Evolutionary conservation across 1,284 basidiomycete species (phyloP).

Genomic region (Ustilago shanxiensis): DNA sequence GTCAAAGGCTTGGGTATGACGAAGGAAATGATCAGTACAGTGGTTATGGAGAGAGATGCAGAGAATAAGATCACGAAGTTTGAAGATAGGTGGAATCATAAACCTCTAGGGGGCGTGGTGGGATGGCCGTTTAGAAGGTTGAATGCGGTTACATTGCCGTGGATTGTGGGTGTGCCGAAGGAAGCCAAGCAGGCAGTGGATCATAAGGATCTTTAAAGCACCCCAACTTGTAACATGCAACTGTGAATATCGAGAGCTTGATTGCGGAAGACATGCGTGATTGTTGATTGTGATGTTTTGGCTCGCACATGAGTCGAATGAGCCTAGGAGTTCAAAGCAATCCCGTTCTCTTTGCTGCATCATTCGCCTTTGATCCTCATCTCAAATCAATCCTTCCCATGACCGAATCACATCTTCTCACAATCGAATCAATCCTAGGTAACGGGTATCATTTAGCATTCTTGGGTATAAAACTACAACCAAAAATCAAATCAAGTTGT

Average conservation of each 20-base stretch:
- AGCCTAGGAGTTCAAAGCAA: too few species aligned
- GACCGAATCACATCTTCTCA: too few species aligned
- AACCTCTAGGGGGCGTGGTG: conserved; percentile 15
- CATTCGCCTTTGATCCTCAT: too few species aligned
- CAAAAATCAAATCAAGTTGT: background rate
- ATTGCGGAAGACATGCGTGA: too few species aligned
- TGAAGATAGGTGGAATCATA: conserved; percentile 75
- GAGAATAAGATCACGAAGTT: conserved; percentile 76
- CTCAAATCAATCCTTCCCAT: too few species aligned
- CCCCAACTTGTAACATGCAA: too few species aligned
- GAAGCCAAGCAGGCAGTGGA: conserved; percentile 15
- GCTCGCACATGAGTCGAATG: too few species aligned
- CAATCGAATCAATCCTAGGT: too few species aligned
- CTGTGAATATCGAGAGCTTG: too few species aligned
- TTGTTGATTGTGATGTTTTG: too few species aligned
- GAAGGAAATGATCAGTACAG: conserved; percentile 76
- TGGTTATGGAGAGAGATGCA: conserved; percentile 77
- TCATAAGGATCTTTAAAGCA: conserved; percentile 15
- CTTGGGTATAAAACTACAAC: background rate
- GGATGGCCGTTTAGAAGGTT: conserved; percentile 38
- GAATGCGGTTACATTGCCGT: conserved; percentile 33
- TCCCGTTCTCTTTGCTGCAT: too few species aligned
- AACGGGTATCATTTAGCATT: background rate
- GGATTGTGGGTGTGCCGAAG: conserved; percentile 27
- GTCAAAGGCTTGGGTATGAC: conserved; percentile 72